These are phyloP conservation scores for Tylopilus sp. DNA, from an alignment of 768 basidiomycete species.

Conservation along the genomic window DNA sequence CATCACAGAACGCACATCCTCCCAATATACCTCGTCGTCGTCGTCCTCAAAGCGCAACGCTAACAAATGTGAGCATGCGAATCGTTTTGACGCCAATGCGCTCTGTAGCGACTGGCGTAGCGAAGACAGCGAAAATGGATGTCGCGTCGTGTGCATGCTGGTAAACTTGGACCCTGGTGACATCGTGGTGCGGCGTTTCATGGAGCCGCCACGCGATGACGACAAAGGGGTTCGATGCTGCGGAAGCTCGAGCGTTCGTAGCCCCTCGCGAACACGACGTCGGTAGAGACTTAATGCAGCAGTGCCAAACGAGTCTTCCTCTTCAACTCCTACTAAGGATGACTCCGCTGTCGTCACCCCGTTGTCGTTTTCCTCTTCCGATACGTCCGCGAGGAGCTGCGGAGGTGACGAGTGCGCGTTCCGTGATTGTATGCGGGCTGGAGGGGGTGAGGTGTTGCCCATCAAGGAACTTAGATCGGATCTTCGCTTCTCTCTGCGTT, in stretches of 20 bases:
- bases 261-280: slow-evolving; percentile 45
- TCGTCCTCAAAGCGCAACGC: slow-evolving; percentile 73
- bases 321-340: slow-evolving; percentile 18
- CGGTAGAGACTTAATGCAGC: slow-evolving; percentile 62
- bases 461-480: slow-evolving; percentile 53
- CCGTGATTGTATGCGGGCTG: slow-evolving; percentile 28
- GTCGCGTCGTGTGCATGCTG: slow-evolving; percentile 52
- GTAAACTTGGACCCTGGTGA: slow-evolving; percentile 61
- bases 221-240: slow-evolving; percentile 16
- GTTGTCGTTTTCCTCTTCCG: slow-evolving; percentile 36
- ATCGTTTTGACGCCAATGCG: slow-evolving; percentile 71
- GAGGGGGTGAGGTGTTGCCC: slow-evolving; percentile 25
- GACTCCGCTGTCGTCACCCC: slow-evolving; percentile 22
- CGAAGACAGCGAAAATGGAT: slow-evolving; percentile 65
- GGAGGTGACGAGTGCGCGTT: slow-evolving; percentile 42
- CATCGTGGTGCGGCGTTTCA: slow-evolving; percentile 29
- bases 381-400: slow-evolving; percentile 33
- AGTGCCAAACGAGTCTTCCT: slow-evolving; percentile 49
- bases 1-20: slow-evolving; percentile 77
- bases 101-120: slow-evolving; percentile 58
- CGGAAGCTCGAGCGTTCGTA: slow-evolving; percentile 47
- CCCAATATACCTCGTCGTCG: slow-evolving; percentile 80
- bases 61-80: slow-evolving; percentile 75
- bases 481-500: slow-evolving; percentile 49
- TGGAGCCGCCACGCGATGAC: slow-evolving; percentile 7